Percentiles rank a stretch among this genome's conserved stretches.
Evolutionary conservation across 768 basidiomycete species (phyloP).

Genomic region (Mycena pura): DNA sequence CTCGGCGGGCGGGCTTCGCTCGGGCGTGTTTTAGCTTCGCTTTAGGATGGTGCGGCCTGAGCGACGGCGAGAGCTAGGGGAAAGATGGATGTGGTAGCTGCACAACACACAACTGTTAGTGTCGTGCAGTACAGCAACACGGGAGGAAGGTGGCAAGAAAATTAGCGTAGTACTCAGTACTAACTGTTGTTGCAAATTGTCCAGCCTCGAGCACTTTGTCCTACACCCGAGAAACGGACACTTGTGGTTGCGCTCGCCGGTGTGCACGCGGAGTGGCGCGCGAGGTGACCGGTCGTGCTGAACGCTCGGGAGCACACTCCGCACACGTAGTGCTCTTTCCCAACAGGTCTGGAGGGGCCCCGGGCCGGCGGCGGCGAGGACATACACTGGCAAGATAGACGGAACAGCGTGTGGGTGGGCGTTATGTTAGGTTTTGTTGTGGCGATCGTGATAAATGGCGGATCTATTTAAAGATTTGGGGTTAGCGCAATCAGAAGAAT

Average conservation of each 20-base stretch:
- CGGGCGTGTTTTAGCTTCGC: conserved; percentile 7
- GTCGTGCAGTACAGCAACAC: too few species aligned
- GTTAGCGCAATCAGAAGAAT: too few species aligned
- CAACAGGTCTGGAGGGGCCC: too few species aligned
- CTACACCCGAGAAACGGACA: conserved; percentile 95
- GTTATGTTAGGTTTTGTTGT: too few species aligned
- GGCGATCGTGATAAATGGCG: too few species aligned
- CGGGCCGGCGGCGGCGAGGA: too few species aligned
- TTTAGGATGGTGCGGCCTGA: conserved; percentile 9
- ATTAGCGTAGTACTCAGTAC: conserved; percentile 43
- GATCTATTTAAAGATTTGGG: too few species aligned
- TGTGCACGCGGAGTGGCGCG: conserved; percentile 88
- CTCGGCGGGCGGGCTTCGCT: neutral
- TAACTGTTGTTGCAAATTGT: conserved; percentile 80
- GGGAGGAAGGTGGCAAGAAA: neutral
- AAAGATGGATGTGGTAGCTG: conserved; percentile 22
- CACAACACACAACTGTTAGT: too few species aligned
- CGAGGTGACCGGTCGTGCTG: conserved; percentile 90
- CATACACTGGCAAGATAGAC: too few species aligned
- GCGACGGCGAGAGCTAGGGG: conserved; percentile 14
- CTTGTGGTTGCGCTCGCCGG: conserved; percentile 89
- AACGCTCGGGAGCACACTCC: too few species aligned
- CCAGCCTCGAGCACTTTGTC: conserved; percentile 87
- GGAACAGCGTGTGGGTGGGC: too few species aligned
- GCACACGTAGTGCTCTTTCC: too few species aligned